These are phyloP conservation scores for Vigna nakashimae DNA, from an alignment of 306 rosid species.

Conservation along the genomic window DNA sequence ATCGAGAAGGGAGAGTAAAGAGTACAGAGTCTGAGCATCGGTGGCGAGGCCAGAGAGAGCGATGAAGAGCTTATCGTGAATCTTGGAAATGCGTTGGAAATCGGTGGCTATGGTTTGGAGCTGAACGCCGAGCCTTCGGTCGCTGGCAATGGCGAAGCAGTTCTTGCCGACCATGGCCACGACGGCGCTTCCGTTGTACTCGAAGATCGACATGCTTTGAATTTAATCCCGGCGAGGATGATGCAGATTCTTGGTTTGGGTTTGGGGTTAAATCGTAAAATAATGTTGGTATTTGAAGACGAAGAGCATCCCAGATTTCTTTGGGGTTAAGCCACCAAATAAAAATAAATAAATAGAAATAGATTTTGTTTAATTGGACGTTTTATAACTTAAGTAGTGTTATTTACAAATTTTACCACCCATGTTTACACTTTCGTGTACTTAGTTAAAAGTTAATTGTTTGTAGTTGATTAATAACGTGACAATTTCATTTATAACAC, in stretches of 20 bases:
- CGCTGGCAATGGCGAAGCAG: conserved; percentile 97
- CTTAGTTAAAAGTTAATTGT: too few species aligned
- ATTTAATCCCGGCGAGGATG: conserved; percentile 7
- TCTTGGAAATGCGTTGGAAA: conserved; percentile 78
- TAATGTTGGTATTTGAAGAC: neutral
- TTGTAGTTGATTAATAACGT: too few species aligned
- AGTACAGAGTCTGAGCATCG: conserved; percentile 85
- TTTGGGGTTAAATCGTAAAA: neutral
- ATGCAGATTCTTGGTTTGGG: neutral
- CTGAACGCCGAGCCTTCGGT: conserved; percentile 97
- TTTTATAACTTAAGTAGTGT: too few species aligned
- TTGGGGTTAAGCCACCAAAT: conserved; percentile 23
- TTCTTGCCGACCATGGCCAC: conserved; percentile 98
- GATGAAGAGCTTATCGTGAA: conserved; percentile 80
- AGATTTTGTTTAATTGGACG: too few species aligned
- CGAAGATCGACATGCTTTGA: conserved; percentile 71
- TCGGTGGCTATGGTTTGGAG: conserved; percentile 96
- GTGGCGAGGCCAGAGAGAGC: conserved; percentile 97
- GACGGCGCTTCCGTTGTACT: conserved; percentile 96
- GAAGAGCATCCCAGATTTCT: conserved; percentile 12
- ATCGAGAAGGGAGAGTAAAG: neutral
- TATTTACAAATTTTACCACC: too few species aligned
- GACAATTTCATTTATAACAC: too few species aligned
- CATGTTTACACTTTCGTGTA: too few species aligned
- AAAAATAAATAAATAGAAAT: too few species aligned